phyloP scores from a whole-genome alignment of 2,329 filamentous ascomycete species.

The Trichoderma afroharzianum region DNA sequence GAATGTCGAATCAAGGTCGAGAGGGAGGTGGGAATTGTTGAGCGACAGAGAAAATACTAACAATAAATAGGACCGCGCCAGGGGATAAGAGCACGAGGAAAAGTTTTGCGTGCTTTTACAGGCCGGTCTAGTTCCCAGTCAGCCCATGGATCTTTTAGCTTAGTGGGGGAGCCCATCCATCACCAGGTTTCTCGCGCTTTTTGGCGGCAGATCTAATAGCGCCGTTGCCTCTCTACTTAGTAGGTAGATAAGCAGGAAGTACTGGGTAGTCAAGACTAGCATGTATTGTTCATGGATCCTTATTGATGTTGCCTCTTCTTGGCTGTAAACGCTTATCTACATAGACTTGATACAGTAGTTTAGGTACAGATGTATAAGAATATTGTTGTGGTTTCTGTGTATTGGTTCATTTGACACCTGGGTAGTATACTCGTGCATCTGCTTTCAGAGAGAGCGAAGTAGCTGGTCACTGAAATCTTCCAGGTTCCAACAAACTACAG shows the following conservation, averaged over 20 bases:
- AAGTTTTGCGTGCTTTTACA: neutral
- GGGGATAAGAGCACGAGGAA: neutral
- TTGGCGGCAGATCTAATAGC: neutral
- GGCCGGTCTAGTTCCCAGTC: neutral
- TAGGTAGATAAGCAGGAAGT: neutral
- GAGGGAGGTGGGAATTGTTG: neutral
- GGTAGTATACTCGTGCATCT: no score
- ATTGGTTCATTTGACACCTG: no score
- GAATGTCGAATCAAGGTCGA: neutral
- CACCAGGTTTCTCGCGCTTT: neutral
- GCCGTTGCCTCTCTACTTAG: neutral
- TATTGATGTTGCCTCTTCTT: neutral
- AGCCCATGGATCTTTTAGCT: neutral
- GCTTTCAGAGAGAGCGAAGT: no score
- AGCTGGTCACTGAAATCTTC: no score
- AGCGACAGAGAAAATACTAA: neutral
- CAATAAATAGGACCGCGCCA: neutral
- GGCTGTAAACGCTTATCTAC: neutral
- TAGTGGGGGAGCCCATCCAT: neutral
- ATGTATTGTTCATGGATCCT: neutral
- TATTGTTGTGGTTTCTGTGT: no score
- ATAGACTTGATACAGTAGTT: neutral
- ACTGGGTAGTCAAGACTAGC: neutral
- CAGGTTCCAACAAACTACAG: no score
- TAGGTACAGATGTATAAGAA: neutral